Base-by-base conservation (phyloP, 352 stramenopile species). In the Pythium insidiosum region DNA sequence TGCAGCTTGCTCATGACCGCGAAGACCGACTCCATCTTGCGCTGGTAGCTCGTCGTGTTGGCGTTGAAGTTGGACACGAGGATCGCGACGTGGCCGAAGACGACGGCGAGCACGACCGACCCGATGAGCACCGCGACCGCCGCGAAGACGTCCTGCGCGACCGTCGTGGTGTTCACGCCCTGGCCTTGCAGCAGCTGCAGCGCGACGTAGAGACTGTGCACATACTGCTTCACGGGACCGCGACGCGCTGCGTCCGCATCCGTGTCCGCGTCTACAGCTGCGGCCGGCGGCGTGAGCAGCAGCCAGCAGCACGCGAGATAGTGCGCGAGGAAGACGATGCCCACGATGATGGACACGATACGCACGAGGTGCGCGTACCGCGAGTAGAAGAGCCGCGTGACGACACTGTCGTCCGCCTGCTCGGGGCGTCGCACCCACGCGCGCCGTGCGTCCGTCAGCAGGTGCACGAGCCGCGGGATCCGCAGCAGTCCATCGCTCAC, bases 21-120 rank as follows among this genome's bases (percentile, higher is more conserved):
- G 22, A 83, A 68, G 0, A 88, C 63, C 12, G 60, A 43, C 35
- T 87, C 75, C 72, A 86, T 84, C 36, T 87, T 87, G 10, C 64
- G 68, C 30, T 80, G 56, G 43, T 85, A 91, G 22, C 50, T 63
- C 0, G 64, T 80, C 6, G 46, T 47, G 19, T 71, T 75, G 10
- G 63, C 61, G 25, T 70, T 76, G 35, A 87, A 79, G 37, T 80
- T 82, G 7, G 69, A 56, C 6, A 90, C 70, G 3, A 84, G 61
- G 5, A 88, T 67, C 6, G 59, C 68, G 9, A 90, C 77, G 24
- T 86, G 26, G 11, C 74, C 74, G 25, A 88, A 88, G 4, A 88
- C 55, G 10, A 84, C 61, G 4, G 73, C 78, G 2, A 90, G 52
- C 1, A 78, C 46, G 23, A 90, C 56, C 0, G 74, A 78, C 2